Evolutionary conservation across 768 basidiomycete species (phyloP).

Genomic region (Daedaleopsis sinensis): DNA sequence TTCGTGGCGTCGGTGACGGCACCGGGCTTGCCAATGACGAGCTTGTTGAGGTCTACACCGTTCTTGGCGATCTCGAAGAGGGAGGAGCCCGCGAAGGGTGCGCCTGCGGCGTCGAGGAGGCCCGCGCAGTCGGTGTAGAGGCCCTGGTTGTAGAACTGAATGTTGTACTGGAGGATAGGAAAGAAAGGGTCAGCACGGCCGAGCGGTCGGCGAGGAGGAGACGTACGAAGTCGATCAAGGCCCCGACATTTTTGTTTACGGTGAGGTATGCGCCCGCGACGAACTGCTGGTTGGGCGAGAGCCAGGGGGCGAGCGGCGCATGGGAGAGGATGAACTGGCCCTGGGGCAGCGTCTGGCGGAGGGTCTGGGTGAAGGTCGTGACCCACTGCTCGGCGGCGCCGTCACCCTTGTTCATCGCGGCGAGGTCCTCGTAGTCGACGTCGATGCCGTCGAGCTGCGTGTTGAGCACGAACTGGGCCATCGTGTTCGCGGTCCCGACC

Average conservation of each 20-base stretch:
- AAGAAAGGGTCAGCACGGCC: not conserved
- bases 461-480: conserved; percentile 38
- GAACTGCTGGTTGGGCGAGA: conserved; percentile 21
- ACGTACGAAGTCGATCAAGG: conserved; percentile 55
- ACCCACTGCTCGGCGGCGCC: conserved; percentile 28
- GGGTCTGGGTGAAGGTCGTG: conserved; percentile 25
- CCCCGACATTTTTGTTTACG: conserved; percentile 55
- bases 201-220: conserved; percentile 23
- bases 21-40: conserved; percentile 73
- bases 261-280: conserved; percentile 54
- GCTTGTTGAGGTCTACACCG: conserved; percentile 55
- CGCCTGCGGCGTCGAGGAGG: conserved; percentile 42
- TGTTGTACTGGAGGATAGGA: conserved; percentile 28
- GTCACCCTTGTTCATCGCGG: conserved; percentile 21
- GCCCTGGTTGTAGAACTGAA: conserved; percentile 28
- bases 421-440: conserved; percentile 29
- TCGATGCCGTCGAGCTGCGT: conserved; percentile 31
- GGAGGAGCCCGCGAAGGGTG: conserved; percentile 40
- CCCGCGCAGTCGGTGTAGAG: conserved; percentile 39
- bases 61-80: conserved; percentile 55
- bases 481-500: conserved; percentile 31
- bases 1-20: conserved; percentile 36
- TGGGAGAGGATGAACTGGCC: conserved; percentile 24
- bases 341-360: conserved; percentile 26
- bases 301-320: conserved; percentile 31